Evolutionary conservation across 371 early-diverging fungal genomes (phyloP), one percentile per base, ranked within the genome.

Genomic region (Mortierella sp.): DNA sequence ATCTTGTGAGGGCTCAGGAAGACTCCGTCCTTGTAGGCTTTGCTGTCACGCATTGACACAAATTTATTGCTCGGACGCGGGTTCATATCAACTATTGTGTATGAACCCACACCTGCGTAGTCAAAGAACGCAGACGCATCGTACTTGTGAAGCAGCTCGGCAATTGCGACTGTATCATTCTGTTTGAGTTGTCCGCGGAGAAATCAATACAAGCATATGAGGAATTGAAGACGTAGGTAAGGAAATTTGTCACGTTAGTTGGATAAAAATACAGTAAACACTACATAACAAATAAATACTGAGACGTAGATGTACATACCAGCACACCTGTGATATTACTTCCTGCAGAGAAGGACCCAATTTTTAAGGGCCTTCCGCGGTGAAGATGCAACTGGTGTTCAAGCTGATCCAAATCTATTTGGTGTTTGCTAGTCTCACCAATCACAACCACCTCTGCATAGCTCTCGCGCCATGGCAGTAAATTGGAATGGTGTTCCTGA

Each of bases 21-120:
- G 28, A 73, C 73, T 20, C 73, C 73, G 28, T 73, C 78, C 58
- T 78, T 78, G 73, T 78, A 78, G 47, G 73, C 78, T 70, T 24
- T 57, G 18, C 20, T 45, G 20, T 14, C 16, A 0, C 11, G 70
- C 78, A 24, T 59, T 67, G 39, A 45, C 70, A 70, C 52, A 66
- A 64, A 70, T 78, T 73, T 3, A 78, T 68, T n/a, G 73, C 43
- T 43, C 16, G 43, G 43, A 43, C 43, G 43, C 1, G 43, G 43
- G 43, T 43, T 43, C 43, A 43, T 43, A 43, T 43, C 43, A 16
- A 43, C 43, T 14, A 3, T 43, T 10, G 43, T 43, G 9, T 43
- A 43, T 43, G 43, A 10, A 11, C 43, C 43, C 16, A 43, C 43
- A 16, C 43, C 43, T 43, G 52, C 24, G 20, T 52, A 52, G 24